Evolutionary conservation across 257 asterid genomes (phyloP), one percentile per base, ranked within the genome.

Genomic region (Primulina eburnea): DNA sequence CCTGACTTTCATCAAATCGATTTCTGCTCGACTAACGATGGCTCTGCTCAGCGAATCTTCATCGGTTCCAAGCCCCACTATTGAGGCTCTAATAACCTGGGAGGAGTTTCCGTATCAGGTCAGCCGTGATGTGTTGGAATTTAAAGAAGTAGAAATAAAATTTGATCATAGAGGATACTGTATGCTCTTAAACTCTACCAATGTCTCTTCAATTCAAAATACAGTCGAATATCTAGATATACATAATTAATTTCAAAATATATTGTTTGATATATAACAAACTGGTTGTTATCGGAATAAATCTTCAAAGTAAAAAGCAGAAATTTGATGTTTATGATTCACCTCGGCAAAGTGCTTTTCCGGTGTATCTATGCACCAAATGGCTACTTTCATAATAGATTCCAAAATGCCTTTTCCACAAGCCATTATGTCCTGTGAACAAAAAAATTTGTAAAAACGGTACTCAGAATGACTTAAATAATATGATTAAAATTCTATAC

Each of bases 341-440:
- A 89, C 97, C 96, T 86, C 93, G 12, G 96, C 95, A 71, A 87
- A 92, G 88, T 92, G 97, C 67, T 82, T 87, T 78, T 80, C 89
- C 6, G 97, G 97, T 71, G 80, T 56, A 70, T 78, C 85, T 14
- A 87, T 69, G 89, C 95, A 89, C 92, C 88, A 77, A 76, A 89
- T 68, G 59, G 75, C 84, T 67, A 82, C 92, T 76, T 83, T 83
- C 84, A 86, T 34, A 29, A 86, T 57, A 10, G 85, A 79, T 77
- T 83, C 93, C 53, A 79, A 55, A 38, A 69, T 70, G 73, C 86
- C 83, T 72, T 84, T 76, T 32, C 92, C 93, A 50, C 89, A 78
- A 52, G 74, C 77, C 77, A 21, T 33, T 37, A 92, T 81, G 62
- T 86, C 93, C 95, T 89, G 84, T n/a, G 5, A 65, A 38, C 40